Conservation (phyloP, 2,329 filamentous ascomycete genomes). For the Fusarium sp. region DNA sequence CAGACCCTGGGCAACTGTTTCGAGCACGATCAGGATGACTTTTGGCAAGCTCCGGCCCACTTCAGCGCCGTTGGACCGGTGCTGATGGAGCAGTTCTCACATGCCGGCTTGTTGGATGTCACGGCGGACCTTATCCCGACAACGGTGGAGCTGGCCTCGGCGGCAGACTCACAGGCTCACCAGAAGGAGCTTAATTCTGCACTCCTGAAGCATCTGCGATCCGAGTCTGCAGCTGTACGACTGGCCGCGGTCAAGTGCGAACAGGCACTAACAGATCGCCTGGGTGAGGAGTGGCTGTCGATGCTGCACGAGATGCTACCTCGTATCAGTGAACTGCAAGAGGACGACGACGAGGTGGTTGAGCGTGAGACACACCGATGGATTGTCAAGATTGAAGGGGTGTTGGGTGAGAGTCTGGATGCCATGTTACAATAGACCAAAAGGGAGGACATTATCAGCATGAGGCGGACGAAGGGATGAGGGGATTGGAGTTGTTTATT, state of each 20-base stretch:
- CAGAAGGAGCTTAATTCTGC: conserved; percentile 87
- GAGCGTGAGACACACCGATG: conserved; percentile 89
- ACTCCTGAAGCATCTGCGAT: conserved; percentile 82
- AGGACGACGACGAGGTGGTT: conserved; percentile 94
- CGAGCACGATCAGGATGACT: conserved; percentile 90
- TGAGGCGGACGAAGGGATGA: conserved; percentile 26
- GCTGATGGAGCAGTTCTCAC: conserved; percentile 73
- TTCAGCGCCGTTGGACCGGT: conserved; percentile 78
- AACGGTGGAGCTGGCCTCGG: conserved; percentile 81
- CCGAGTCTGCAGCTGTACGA: conserved; percentile 76
- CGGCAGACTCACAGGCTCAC: conserved; percentile 86
- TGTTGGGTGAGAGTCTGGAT: conserved; percentile 90
- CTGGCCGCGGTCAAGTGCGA: conserved; percentile 86
- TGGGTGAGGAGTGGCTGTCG: conserved; percentile 94
- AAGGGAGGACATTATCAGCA: conserved; percentile 10
- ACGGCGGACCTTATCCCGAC: conserved; percentile 73
- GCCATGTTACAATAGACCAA: conserved; percentile 83
- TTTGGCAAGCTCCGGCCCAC: conserved; percentile 93
- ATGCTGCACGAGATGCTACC: conserved; percentile 96
- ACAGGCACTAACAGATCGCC: conserved; percentile 78
- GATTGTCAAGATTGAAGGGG: conserved; percentile 89
- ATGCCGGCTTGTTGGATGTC: conserved; percentile 58
- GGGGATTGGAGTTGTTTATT: conserved; percentile 22
- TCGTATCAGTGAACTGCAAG: conserved; percentile 93
- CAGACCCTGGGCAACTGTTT: conserved; percentile 80